A percentile compares a stretch with the other conserved stretches of the same genome.
Evolutionary conservation across 768 basidiomycete genomes (phyloP).

Genomic region (Mycena amicta): DNA sequence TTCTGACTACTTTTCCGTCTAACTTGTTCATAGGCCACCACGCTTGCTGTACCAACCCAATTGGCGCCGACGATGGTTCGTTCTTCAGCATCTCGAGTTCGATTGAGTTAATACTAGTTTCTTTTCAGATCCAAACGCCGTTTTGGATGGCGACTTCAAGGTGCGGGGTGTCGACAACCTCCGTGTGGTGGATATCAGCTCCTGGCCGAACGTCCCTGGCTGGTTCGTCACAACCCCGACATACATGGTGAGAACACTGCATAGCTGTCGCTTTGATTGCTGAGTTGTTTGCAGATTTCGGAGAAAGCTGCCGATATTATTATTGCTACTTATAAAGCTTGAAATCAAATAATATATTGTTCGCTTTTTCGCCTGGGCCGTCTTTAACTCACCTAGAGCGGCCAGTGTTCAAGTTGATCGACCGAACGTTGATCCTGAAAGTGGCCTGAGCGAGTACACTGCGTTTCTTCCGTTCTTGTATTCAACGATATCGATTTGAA

Average conservation of each 20-base stretch:
- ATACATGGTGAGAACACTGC: slow-evolving; percentile 30
- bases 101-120: not conserved
- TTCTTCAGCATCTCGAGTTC: not conserved
- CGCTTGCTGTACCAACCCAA: slow-evolving; percentile 31
- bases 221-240: slow-evolving; percentile 35
- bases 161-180: slow-evolving; percentile 33
- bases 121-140: slow-evolving; percentile 28
- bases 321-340: slow-evolving; percentile 13
- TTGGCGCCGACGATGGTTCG: slow-evolving; percentile 29
- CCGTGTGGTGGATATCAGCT: slow-evolving; percentile 34
- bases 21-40: too few species aligned
- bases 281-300: slow-evolving; percentile 25
- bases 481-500: too few species aligned
- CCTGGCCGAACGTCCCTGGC: slow-evolving; percentile 34
- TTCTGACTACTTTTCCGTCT: too few species aligned
- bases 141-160: slow-evolving; percentile 32
- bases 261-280: not conserved
- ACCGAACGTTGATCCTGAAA: too few species aligned
- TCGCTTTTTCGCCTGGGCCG: too few species aligned
- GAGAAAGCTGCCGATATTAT: slow-evolving; percentile 35
- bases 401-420: too few species aligned
- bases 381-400: too few species aligned
- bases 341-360: too few species aligned
- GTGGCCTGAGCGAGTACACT: too few species aligned
- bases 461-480: too few species aligned